These are phyloP conservation scores for Sanghuangporus weigelae DNA, from an alignment of 1,284 basidiomycete species.

Conservation along the genomic window DNA sequence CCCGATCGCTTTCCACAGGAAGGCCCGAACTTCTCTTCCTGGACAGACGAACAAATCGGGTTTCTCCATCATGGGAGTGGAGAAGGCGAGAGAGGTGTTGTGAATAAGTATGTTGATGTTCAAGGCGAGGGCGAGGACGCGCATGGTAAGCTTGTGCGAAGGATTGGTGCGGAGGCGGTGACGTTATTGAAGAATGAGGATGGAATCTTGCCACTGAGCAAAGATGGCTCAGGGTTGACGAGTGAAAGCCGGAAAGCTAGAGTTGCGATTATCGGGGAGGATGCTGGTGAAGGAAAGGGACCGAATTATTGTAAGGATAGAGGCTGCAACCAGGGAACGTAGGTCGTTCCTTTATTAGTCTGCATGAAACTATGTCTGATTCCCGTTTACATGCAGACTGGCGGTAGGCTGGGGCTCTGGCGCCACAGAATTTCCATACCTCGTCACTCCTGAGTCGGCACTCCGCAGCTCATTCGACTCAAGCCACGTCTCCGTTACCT, in stretches of 20 bases:
- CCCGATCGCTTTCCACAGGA: constrained; percentile 2
- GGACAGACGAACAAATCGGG: constrained; percentile 13
- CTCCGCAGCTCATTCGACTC: constrained; percentile 3
- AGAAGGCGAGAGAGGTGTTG: constrained; percentile 11
- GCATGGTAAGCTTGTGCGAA: constrained; percentile 36
- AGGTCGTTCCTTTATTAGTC: constrained; percentile 42
- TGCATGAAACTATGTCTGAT: constrained; percentile 26
- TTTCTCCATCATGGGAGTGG: constrained; percentile 14
- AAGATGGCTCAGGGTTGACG: constrained; percentile 6
- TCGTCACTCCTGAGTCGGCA: constrained; percentile 11
- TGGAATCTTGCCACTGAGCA: constrained; percentile 33
- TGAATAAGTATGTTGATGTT: constrained; percentile 38
- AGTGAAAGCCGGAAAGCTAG: background rate
- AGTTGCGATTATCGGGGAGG: constrained; percentile 16
- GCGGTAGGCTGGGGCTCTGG: constrained; percentile 18
- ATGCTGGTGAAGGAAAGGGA: constrained; percentile 32
- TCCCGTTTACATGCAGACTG: constrained; percentile 1
- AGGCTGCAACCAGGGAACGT: constrained; percentile 29
- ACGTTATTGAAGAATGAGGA: constrained; percentile 49
- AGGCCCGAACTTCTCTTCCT: constrained; percentile 18
- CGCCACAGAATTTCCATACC: constrained; percentile 17
- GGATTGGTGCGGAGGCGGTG: constrained; percentile 41
- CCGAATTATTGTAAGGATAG: constrained; percentile 40
- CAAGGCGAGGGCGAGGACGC: constrained; percentile 27
- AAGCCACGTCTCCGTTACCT: constrained; percentile 1